These are phyloP conservation scores for Friedmanniomyces endolithicus DNA, from an alignment of 495 filamentous ascomycete species.

Conservation along the genomic window DNA sequence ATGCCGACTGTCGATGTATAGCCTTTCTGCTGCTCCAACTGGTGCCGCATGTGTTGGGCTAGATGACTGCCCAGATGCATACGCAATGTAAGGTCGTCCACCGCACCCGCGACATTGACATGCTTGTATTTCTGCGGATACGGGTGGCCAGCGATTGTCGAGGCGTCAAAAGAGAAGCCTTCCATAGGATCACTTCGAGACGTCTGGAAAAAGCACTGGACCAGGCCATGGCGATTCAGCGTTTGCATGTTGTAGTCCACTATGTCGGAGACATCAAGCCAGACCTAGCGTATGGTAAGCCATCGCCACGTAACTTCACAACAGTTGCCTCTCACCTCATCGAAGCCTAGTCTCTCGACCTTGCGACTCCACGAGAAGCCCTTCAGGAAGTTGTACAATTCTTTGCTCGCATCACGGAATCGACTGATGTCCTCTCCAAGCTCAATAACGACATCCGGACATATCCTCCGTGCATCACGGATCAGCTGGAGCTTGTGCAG, in stretches of 20 bases:
- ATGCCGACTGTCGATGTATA: constrained; percentile 83
- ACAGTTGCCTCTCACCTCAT: constrained; percentile 45
- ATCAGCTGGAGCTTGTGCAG: constrained; percentile 76
- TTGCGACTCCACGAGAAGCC: constrained; percentile 59
- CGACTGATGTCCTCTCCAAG: constrained; percentile 76
- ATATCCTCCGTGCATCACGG: constrained; percentile 63
- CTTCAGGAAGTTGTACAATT: constrained; percentile 57
- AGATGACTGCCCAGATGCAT: constrained; percentile 46
- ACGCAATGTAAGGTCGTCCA: constrained; percentile 21
- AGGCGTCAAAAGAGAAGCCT: constrained; percentile 70
- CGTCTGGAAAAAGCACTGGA: constrained; percentile 68
- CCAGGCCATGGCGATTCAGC: constrained; percentile 53
- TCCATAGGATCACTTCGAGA: constrained; percentile 58
- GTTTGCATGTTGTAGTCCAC: constrained; percentile 63
- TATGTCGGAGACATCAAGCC: constrained; percentile 72
- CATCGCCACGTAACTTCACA: neutral
- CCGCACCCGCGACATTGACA: neutral
- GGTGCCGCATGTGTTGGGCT: constrained; percentile 53
- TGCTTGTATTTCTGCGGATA: constrained; percentile 32
- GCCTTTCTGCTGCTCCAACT: constrained; percentile 63
- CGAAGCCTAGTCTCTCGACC: constrained; percentile 72
- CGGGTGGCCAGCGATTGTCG: constrained; percentile 43
- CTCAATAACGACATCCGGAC: constrained; percentile 73
- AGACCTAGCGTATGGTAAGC: constrained; percentile 35
- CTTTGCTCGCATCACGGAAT: constrained; percentile 77